Percentiles rank a stretch among this genome's conserved stretches.
Conservation (phyloP, 139 green algal species). For the Haematococcus lacustris region DNA sequence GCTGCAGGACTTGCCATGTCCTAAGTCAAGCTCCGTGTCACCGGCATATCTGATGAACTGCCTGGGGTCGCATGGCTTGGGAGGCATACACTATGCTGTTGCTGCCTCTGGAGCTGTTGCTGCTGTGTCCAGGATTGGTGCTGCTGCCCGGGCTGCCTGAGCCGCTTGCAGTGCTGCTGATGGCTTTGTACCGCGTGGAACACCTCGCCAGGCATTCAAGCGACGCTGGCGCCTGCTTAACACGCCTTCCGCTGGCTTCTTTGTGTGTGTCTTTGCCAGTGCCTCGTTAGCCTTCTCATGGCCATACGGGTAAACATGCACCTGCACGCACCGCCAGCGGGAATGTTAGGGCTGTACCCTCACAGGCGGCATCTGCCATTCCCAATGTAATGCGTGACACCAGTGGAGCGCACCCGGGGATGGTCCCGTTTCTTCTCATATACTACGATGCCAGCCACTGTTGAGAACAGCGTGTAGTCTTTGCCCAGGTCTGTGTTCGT, state of each 20-base stretch:
- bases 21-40: no score
- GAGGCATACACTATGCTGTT: no score
- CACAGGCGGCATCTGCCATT: not conserved
- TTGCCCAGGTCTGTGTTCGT: conserved; percentile 80
- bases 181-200: no score
- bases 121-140: no score
- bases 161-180: no score
- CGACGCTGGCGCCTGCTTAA: conserved; percentile 30
- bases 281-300: conserved; percentile 36
- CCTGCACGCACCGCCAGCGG: conserved; percentile 12
- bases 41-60: no score
- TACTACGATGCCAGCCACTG: conserved; percentile 80
- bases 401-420: conserved; percentile 29
- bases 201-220: not conserved
- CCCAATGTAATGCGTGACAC: conserved; percentile 54
- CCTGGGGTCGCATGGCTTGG: no score
- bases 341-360: not conserved
- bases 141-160: no score
- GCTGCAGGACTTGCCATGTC: no score
- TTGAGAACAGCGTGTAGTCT: conserved; percentile 91
- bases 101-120: no score
- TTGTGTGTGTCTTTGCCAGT: conserved; percentile 36
- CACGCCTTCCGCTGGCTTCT: conserved; percentile 35
- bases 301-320: conserved; percentile 53
- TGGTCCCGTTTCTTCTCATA: conserved; percentile 67